These are phyloP conservation scores for Gonium pectorale DNA, from an alignment of 139 green algal species.

Conservation along the genomic window DNA sequence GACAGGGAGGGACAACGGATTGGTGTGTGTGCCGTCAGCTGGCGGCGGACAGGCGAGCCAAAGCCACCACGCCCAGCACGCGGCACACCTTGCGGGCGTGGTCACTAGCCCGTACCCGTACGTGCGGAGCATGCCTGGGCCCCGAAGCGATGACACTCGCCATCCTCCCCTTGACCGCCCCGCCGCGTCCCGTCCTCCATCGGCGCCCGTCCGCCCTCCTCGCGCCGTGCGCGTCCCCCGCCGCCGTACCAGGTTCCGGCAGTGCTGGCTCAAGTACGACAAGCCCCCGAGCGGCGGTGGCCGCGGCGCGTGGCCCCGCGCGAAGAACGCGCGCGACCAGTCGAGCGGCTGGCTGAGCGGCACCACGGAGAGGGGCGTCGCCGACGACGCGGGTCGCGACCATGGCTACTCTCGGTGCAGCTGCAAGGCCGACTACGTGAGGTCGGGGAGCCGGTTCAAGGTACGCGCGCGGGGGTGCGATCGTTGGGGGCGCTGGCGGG, in stretches of 20 bases:
- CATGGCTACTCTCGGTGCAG: neutral
- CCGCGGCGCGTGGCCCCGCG: neutral
- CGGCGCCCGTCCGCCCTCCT: neutral
- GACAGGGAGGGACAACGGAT: no score
- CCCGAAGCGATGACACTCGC: neutral
- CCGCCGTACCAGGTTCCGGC: neutral
- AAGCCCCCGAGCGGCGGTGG: neutral
- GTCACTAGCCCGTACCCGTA: neutral
- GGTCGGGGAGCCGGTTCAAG: neutral
- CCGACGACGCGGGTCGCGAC: neutral
- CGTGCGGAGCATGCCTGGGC: neutral
- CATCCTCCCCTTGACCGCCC: no score
- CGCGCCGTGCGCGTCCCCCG: neutral
- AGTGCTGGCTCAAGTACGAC: slow-evolving; percentile 25
- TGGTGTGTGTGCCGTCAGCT: no score
- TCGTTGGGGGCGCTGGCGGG: no score
- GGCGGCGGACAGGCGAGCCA: no score
- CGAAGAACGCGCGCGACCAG: neutral
- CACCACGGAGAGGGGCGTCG: no score
- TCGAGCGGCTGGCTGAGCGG: neutral
- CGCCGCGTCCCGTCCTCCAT: no score
- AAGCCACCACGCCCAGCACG: no score
- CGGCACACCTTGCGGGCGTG: no score
- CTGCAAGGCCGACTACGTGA: neutral
- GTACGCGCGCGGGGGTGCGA: no score